These are phyloP conservation scores for Cyphellophora europaea DNA, from an alignment of 2,329 filamentous ascomycete species.

Conservation along the genomic window DNA sequence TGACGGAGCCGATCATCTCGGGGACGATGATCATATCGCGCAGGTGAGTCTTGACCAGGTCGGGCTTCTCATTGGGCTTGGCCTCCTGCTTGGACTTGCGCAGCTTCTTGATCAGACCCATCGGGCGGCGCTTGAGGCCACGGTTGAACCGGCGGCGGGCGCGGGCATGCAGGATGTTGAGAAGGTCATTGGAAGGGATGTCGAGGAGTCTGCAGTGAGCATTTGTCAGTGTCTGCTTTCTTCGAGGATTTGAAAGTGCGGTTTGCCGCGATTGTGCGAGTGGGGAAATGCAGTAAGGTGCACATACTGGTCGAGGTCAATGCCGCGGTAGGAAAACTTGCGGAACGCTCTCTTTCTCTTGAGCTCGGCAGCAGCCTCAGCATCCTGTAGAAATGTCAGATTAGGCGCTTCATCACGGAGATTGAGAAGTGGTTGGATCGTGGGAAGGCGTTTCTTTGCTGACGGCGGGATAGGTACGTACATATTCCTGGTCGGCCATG, in stretches of 20 bases:
- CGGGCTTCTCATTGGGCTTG: conserved; percentile 99
- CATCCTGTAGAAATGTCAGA: conserved; percentile 55
- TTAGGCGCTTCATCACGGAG: conserved; percentile 2
- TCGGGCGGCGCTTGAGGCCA: conserved; percentile 98
- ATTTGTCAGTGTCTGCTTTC: too few relatives aligned
- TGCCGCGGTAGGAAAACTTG: conserved; percentile 99
- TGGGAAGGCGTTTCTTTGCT: conserved; percentile 1
- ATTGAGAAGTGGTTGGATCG: background rate
- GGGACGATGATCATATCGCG: conserved; percentile 99
- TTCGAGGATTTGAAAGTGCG: conserved; percentile 1
- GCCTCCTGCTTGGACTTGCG: conserved; percentile 99
- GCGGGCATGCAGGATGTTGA: conserved; percentile 98
- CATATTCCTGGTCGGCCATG: conserved; percentile 87
- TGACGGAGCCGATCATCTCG: conserved; percentile 98
- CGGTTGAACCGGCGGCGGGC: conserved; percentile 99
- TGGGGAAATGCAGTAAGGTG: conserved; percentile 6
- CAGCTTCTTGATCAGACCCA: conserved; percentile 99
- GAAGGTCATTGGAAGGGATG: conserved; percentile 95
- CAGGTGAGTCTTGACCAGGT: conserved; percentile 98
- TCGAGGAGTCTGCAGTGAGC: conserved; percentile 72
- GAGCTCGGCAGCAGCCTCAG: conserved; percentile 96
- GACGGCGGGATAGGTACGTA: conserved; percentile 45
- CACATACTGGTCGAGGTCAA: conserved; percentile 98
- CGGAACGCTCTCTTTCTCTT: conserved; percentile 99
- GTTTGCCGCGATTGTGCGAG: conserved; percentile 7